phyloP scores from a whole-genome alignment of 805 yeast genomes.

The Starmerella cellae region DNA sequence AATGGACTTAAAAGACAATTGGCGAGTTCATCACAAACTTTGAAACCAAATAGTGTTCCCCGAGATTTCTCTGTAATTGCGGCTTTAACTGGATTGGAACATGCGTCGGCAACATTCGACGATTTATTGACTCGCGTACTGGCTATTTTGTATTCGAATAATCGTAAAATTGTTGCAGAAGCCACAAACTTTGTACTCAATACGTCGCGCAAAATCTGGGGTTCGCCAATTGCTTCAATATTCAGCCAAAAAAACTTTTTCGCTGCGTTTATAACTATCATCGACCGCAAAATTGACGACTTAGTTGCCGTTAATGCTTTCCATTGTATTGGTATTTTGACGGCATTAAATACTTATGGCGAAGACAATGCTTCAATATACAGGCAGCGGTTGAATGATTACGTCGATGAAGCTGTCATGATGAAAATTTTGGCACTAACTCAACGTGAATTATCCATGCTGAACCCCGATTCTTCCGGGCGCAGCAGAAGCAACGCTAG shows the following conservation, averaged over 20 bases:
- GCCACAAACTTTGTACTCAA: slow-evolving; percentile 19
- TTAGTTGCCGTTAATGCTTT: slow-evolving; percentile 27
- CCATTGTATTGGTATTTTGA: slow-evolving; percentile 28
- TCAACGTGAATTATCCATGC: slow-evolving; percentile 18
- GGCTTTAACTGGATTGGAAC: slow-evolving; percentile 28
- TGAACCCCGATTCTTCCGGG: neutral
- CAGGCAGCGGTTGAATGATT: slow-evolving; percentile 29
- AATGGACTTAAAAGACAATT: too few relatives aligned
- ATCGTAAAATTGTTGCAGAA: slow-evolving; percentile 4
- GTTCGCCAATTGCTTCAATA: slow-evolving; percentile 26
- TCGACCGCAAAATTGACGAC: slow-evolving; percentile 22
- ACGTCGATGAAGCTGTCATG: slow-evolving; percentile 29
- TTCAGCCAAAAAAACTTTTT: slow-evolving; percentile 30
- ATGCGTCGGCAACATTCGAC: slow-evolving; percentile 24
- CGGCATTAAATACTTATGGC: slow-evolving; percentile 27
- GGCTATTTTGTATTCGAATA: slow-evolving; percentile 20
- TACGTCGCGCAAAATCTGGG: slow-evolving; percentile 25
- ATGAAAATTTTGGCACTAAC: slow-evolving; percentile 22
- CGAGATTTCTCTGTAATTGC: slow-evolving; percentile 2
- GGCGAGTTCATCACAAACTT: neutral
- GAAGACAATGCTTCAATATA: slow-evolving; percentile 29
- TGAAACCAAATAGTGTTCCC: neutral
- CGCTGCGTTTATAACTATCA: slow-evolving; percentile 26
- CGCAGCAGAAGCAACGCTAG: neutral
- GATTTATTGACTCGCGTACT: slow-evolving; percentile 23